A percentile compares a stretch with the other conserved stretches of the same genome.
Conservation (phyloP, 257 asterid species). For the Solanum peruvianum region DNA sequence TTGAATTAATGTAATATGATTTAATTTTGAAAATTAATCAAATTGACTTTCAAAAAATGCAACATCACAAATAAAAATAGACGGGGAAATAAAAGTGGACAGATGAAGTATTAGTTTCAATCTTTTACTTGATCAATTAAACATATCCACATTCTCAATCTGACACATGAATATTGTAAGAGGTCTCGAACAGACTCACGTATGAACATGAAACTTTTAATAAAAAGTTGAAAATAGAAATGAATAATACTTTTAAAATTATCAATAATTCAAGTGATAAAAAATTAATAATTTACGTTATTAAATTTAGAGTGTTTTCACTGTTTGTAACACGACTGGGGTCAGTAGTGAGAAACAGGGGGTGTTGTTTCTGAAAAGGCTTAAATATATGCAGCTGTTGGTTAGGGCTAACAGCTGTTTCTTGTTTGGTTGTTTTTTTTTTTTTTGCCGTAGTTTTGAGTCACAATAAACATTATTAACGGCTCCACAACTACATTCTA, state of each 20-base stretch:
- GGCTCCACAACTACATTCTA: not conserved
- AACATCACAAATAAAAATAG: too few relatives aligned
- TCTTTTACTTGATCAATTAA: not conserved
- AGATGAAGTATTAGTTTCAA: too few relatives aligned
- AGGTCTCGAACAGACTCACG: not conserved
- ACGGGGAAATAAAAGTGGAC: too few relatives aligned
- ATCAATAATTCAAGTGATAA: too few relatives aligned
- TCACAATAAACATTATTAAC: not conserved
- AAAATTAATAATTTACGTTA: too few relatives aligned
- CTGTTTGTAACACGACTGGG: not conserved
- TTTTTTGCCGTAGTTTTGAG: not conserved
- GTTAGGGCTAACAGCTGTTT: not conserved
- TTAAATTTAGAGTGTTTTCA: not conserved
- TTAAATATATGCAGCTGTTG: not conserved
- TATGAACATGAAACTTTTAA: too few relatives aligned
- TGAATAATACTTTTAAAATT: too few relatives aligned
- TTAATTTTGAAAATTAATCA: too few relatives aligned
- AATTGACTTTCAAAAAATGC: too few relatives aligned
- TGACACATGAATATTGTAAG: fast-evolving
- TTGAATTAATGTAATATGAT: too few relatives aligned
- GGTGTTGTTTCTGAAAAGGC: not conserved
- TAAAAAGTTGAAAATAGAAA: too few relatives aligned
- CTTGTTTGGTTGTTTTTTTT: not conserved
- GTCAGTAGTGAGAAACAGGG: not conserved
- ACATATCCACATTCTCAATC: too few relatives aligned